Conservation (phyloP, 805 yeast genomes). For the Saturnispora kantuleensis region DNA sequence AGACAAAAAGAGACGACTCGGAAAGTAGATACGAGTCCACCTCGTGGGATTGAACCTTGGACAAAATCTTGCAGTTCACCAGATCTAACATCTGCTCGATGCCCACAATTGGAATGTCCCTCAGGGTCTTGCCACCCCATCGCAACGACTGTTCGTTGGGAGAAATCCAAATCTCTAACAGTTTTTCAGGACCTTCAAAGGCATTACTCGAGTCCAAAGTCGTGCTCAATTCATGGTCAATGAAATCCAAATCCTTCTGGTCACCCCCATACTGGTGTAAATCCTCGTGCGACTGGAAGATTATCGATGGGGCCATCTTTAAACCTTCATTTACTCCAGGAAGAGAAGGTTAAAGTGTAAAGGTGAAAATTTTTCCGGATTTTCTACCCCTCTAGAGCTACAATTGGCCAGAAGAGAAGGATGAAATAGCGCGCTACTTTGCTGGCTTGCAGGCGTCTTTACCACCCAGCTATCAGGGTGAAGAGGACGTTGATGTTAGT, state of each 20-base stretch:
- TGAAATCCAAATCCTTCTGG: slow-evolving; percentile 25
- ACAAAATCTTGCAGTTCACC: slow-evolving; percentile 82
- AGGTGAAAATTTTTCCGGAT: too few species aligned
- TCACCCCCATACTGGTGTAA: slow-evolving; percentile 9
- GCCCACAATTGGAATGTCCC: slow-evolving; percentile 51
- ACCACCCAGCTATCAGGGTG: too few species aligned
- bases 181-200: slow-evolving; percentile 95
- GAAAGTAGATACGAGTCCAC: slow-evolving; percentile 80
- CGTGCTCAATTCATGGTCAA: slow-evolving; percentile 73
- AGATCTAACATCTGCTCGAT: slow-evolving; percentile 70
- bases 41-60: slow-evolving; percentile 54
- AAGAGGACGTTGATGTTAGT: too few species aligned
- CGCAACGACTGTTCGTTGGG: slow-evolving; percentile 34
- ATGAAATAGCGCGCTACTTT: too few species aligned
- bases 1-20: slow-evolving; percentile 86
- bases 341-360: too few species aligned
- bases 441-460: too few species aligned
- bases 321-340: too few species aligned
- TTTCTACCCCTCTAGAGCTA: too few species aligned
- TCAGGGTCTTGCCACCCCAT: slow-evolving; percentile 36
- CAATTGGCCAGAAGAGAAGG: too few species aligned
- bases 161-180: slow-evolving; percentile 83
- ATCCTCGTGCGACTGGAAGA: slow-evolving; percentile 10
- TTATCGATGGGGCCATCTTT: slow-evolving; percentile 10
- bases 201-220: slow-evolving; percentile 82